Conservation (phyloP, 768 basidiomycete genomes). For the Ramaria sp. region DNA sequence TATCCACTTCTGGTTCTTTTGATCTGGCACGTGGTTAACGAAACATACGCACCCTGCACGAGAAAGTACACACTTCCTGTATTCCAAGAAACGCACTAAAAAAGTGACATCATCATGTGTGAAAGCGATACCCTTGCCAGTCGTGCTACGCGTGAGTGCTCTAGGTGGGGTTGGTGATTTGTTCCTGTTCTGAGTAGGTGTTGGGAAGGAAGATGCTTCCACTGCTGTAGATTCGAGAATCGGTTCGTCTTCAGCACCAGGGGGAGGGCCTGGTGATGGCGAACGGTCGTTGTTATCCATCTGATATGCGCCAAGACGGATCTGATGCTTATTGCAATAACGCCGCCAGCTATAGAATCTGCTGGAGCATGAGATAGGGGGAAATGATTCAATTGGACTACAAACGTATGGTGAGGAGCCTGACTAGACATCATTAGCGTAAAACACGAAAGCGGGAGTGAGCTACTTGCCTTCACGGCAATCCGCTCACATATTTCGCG, state of each 20-base stretch:
- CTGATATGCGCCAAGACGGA: slow-evolving; percentile 73
- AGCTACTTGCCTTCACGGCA: slow-evolving; percentile 55
- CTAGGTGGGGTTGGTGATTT: slow-evolving; percentile 75
- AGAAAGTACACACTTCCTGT: slow-evolving; percentile 44
- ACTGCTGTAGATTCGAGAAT: slow-evolving; percentile 5
- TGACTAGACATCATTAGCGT: slow-evolving; percentile 18
- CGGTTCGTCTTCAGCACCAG: slow-evolving; percentile 6
- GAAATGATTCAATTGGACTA: neutral
- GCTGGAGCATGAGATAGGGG: slow-evolving; percentile 1
- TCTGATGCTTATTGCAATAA: slow-evolving; percentile 89
- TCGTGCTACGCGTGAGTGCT: slow-evolving; percentile 73
- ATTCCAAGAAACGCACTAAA: slow-evolving; percentile 65
- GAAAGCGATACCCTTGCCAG: slow-evolving; percentile 84
- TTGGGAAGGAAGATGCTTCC: neutral
- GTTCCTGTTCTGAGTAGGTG: slow-evolving; percentile 14
- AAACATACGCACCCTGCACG: neutral
- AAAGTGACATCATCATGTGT: slow-evolving; percentile 76
- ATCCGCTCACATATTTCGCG: slow-evolving; percentile 84
- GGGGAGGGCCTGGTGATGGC: slow-evolving; percentile 6
- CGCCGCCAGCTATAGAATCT: slow-evolving; percentile 89
- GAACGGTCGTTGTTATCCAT: slow-evolving; percentile 39
- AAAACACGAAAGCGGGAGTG: neutral
- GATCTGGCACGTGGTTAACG: neutral
- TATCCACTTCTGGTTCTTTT: slow-evolving; percentile 32
- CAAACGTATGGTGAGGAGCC: slow-evolving; percentile 86